Evolutionary conservation across 371 early-diverging fungal genomes (phyloP).

Genomic region (Syncephalastrum sp.): DNA sequence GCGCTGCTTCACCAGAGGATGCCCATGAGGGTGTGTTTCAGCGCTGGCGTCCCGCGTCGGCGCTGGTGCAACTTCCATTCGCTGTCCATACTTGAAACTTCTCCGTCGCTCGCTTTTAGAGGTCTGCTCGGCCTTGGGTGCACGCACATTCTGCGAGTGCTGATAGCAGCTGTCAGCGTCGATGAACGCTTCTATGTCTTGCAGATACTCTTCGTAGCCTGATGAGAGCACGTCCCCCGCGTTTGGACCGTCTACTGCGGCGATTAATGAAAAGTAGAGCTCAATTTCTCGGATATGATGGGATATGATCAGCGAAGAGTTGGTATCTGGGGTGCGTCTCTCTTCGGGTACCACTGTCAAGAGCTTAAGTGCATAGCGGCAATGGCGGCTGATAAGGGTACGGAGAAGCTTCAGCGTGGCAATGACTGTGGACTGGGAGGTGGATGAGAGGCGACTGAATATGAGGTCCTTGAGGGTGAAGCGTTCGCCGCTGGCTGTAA

Average conservation of each 20-base stretch:
- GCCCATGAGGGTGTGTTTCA: slow-evolving; percentile 36
- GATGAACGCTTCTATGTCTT: slow-evolving; percentile 70
- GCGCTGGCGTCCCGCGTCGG: slow-evolving; percentile 14
- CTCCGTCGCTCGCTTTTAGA: slow-evolving; percentile 48
- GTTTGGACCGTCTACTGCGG: slow-evolving; percentile 56
- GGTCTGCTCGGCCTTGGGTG: slow-evolving; percentile 12
- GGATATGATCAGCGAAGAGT: slow-evolving; percentile 32
- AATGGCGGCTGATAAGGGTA: slow-evolving; percentile 74
- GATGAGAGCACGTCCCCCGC: slow-evolving; percentile 51
- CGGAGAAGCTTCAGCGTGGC: slow-evolving; percentile 81
- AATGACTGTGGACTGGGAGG: slow-evolving; percentile 74
- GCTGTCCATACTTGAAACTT: slow-evolving; percentile 63
- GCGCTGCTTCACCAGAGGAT: slow-evolving; percentile 13
- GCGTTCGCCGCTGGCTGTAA: slow-evolving; percentile 48
- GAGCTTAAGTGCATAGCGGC: slow-evolving; percentile 69
- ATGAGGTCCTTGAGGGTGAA: slow-evolving; percentile 80
- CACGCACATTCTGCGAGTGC: slow-evolving; percentile 13
- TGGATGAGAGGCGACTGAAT: slow-evolving; percentile 71
- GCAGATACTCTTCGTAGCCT: slow-evolving; percentile 79
- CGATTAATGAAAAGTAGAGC: slow-evolving; percentile 69
- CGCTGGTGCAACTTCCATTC: slow-evolving; percentile 21
- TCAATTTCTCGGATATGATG: slow-evolving; percentile 70
- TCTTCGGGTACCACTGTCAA: slow-evolving; percentile 65
- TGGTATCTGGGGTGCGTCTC: slow-evolving; percentile 18
- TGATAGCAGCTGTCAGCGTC: slow-evolving; percentile 65